Conservation (phyloP, 106 monocot genomes). For the Vanilla planifolia region DNA sequence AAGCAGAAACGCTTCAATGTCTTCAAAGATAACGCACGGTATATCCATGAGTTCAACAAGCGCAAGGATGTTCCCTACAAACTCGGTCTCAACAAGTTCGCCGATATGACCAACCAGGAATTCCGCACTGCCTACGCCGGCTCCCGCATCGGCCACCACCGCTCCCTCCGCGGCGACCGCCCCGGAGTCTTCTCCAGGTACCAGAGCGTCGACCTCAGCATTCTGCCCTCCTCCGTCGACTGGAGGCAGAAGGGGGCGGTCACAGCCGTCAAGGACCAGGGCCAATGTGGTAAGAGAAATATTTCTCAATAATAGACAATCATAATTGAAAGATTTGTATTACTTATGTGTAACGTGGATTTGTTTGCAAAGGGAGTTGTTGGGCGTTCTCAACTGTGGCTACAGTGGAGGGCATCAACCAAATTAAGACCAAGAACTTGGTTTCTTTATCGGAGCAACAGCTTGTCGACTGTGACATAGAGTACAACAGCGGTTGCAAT, state of each 20-base stretch:
- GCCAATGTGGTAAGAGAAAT: no score
- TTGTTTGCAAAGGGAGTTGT: slow-evolving; percentile 41
- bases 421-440: slow-evolving; percentile 10
- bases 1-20: slow-evolving; percentile 43
- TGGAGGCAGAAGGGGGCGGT: no score
- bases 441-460: slow-evolving; percentile 9
- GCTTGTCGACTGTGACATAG: slow-evolving; percentile 13
- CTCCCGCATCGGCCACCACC: slow-evolving; percentile 19
- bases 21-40: slow-evolving; percentile 49
- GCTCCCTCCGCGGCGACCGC: slow-evolving; percentile 9
- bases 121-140: slow-evolving; percentile 31
- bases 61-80: slow-evolving; percentile 23
- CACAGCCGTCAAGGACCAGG: no score
- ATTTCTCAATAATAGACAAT: no score
- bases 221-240: no score
- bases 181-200: not conserved
- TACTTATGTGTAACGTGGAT: no score
- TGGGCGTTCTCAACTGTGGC: slow-evolving; percentile 57
- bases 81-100: slow-evolving; percentile 52
- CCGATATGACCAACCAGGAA: slow-evolving; percentile 44
- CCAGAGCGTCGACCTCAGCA: no score
- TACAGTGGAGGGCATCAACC: slow-evolving; percentile 22
- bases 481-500: slow-evolving; percentile 10
- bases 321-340: no score
- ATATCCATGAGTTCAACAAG: slow-evolving; percentile 47